Percentiles rank a stretch among this genome's conserved stretches.
phyloP scores from a whole-genome alignment of 2,329 filamentous ascomycete species.

The Arachnopeziza araneosa region DNA sequence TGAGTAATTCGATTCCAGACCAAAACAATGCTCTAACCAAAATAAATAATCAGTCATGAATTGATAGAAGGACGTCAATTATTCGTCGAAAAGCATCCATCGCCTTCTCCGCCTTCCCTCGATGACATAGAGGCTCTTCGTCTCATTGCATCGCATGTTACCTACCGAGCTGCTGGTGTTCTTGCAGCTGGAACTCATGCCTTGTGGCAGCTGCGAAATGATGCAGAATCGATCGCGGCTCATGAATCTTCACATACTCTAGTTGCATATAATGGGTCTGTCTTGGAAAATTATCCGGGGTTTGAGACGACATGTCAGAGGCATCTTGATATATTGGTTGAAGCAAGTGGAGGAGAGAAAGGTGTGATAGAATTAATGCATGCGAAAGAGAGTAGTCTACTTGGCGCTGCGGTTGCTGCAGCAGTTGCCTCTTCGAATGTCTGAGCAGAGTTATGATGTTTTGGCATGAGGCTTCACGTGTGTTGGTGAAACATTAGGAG shows the following conservation, averaged over 20 bases:
- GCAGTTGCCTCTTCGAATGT: slow-evolving; percentile 41
- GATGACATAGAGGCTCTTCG: slow-evolving; percentile 48
- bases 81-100: slow-evolving; percentile 47
- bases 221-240: slow-evolving; percentile 35
- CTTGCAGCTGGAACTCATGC: slow-evolving; percentile 54
- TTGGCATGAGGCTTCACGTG: not conserved
- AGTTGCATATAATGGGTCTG: slow-evolving; percentile 74
- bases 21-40: not conserved
- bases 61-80: slow-evolving; percentile 35
- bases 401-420: slow-evolving; percentile 68
- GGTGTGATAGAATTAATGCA: slow-evolving; percentile 57
- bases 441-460: slow-evolving; percentile 7
- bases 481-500: not conserved
- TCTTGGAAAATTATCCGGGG: slow-evolving; percentile 71
- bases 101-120: slow-evolving; percentile 36
- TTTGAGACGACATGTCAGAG: slow-evolving; percentile 59
- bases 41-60: slow-evolving; percentile 18
- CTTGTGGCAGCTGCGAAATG: slow-evolving; percentile 51
- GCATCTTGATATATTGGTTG: slow-evolving; percentile 56
- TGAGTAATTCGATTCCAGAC: slow-evolving; percentile 32
- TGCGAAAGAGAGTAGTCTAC: slow-evolving; percentile 68
- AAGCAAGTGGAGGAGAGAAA: slow-evolving; percentile 33
- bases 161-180: slow-evolving; percentile 53
- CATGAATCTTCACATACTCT: slow-evolving; percentile 41
- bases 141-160: slow-evolving; percentile 48